Conservation (phyloP, 2,329 filamentous ascomycete genomes). For the Fusarium lyarnte region DNA sequence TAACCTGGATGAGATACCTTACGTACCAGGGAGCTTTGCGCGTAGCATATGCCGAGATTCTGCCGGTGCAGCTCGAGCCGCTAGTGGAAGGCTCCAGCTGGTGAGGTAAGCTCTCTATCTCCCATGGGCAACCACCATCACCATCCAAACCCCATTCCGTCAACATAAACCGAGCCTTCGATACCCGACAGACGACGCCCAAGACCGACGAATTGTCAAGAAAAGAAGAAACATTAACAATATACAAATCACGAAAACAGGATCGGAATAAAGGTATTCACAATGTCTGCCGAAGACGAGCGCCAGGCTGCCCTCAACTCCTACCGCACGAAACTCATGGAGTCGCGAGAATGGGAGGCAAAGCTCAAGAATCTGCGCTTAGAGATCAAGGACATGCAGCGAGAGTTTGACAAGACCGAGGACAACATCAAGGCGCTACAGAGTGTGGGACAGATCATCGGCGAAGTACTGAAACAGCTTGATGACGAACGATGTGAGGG, state of each 20-base stretch:
- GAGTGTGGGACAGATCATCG: slow-evolving; percentile 99
- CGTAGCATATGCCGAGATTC: slow-evolving; percentile 42
- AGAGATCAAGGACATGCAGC: slow-evolving; percentile 95
- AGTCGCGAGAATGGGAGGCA: slow-evolving; percentile 98
- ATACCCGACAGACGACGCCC: slow-evolving; percentile 12
- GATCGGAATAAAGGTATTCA: slow-evolving; percentile 22
- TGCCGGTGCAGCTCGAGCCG: slow-evolving; percentile 41
- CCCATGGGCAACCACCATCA: slow-evolving; percentile 35
- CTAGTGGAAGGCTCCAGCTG: slow-evolving; percentile 51
- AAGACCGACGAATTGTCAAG: background rate
- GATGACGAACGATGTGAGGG: slow-evolving; percentile 97
- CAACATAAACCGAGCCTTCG: slow-evolving; percentile 28
- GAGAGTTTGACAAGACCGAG: slow-evolving; percentile 95
- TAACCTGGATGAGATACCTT: background rate
- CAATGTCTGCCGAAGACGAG: slow-evolving; percentile 66
- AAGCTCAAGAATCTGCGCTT: slow-evolving; percentile 94
- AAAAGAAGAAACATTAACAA: background rate
- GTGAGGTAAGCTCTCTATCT: slow-evolving; percentile 54
- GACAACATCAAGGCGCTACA: slow-evolving; percentile 99
- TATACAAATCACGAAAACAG: background rate
- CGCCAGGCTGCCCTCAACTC: slow-evolving; percentile 76
- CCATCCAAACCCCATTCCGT: slow-evolving; percentile 23
- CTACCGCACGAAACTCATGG: slow-evolving; percentile 84
- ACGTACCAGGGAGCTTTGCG: background rate
- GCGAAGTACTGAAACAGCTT: slow-evolving; percentile 97